A percentile compares a stretch with the other conserved stretches of the same genome.
Evolutionary conservation across 352 stramenopile genomes (phyloP).

Genomic region (Blastocystis sp.): DNA sequence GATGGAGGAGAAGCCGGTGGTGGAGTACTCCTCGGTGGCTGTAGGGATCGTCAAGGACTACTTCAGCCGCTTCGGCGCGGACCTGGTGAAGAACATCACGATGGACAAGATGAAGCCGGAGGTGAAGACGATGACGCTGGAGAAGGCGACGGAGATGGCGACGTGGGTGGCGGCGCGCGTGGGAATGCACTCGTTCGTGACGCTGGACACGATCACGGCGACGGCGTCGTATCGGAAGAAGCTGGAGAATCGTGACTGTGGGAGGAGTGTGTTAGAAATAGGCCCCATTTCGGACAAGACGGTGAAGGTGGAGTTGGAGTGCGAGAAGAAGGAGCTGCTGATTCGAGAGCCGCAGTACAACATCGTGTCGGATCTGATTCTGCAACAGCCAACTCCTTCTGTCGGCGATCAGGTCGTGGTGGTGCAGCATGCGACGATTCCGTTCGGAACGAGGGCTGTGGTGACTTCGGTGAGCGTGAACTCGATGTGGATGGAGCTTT

Average conservation of each 20-base stretch:
- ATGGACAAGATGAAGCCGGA: background rate
- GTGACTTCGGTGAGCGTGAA: background rate
- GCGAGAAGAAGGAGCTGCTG: constrained; percentile 23
- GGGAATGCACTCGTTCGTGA: background rate
- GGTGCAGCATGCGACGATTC: constrained; percentile 46
- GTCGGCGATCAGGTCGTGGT: constrained; percentile 21
- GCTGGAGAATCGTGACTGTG: background rate
- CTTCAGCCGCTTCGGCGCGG: constrained; percentile 19
- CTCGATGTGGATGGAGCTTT: background rate
- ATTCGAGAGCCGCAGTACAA: constrained; percentile 36
- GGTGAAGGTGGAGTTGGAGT: background rate
- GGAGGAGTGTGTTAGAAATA: background rate
- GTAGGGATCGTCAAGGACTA: constrained; percentile 24
- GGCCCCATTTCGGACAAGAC: background rate
- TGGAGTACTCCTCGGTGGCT: constrained; percentile 18
- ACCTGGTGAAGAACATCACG: background rate
- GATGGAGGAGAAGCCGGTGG: background rate
- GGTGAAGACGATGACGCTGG: background rate
- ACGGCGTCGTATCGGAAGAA: background rate
- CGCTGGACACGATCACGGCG: background rate
- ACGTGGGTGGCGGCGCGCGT: constrained; percentile 2
- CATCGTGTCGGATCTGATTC: background rate
- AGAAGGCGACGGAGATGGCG: background rate
- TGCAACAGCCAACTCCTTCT: background rate
- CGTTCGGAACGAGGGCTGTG: constrained; percentile 10